Percentiles rank a stretch among this genome's conserved stretches.
Evolutionary conservation across 257 asterid species (phyloP).

Genomic region (Ophiorrhiza pumila): DNA sequence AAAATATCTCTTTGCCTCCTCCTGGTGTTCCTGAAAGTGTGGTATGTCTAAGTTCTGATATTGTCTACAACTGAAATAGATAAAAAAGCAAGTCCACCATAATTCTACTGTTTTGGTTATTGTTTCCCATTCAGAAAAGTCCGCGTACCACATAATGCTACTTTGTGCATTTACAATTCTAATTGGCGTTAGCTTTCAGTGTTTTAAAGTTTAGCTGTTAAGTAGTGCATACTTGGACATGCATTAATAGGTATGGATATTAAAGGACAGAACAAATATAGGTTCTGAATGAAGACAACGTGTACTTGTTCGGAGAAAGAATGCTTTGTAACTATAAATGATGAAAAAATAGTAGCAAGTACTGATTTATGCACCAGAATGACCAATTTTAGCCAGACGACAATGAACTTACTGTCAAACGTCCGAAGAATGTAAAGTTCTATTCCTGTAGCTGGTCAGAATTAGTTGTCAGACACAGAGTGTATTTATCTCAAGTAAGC

Average conservation of each 20-base stretch:
- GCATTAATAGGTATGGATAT: background rate
- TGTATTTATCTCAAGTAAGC: background rate
- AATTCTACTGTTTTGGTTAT: background rate
- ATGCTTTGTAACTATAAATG: background rate
- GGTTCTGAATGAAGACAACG: background rate
- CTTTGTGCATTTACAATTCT: background rate
- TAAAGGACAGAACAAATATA: background rate
- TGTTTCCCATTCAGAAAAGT: background rate
- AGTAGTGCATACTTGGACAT: background rate
- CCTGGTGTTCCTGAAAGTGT: constrained; percentile 65
- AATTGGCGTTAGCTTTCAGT: background rate
- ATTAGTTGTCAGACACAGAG: background rate
- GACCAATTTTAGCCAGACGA: background rate
- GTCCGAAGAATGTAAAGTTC: background rate
- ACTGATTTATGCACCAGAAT: background rate
- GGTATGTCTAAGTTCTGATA: constrained; percentile 27
- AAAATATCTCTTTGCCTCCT: constrained; percentile 60
- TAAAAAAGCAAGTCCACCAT: background rate
- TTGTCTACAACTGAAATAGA: background rate
- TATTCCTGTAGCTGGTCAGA: background rate
- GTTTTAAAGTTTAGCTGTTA: background rate
- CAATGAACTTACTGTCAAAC: background rate
- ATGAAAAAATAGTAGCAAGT: background rate
- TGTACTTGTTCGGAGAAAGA: background rate
- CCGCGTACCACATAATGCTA: too few relatives aligned